Percentiles rank a stretch among this genome's conserved stretches.
Conservation (phyloP, 129 eudicot species). For the Tagetes patula region DNA sequence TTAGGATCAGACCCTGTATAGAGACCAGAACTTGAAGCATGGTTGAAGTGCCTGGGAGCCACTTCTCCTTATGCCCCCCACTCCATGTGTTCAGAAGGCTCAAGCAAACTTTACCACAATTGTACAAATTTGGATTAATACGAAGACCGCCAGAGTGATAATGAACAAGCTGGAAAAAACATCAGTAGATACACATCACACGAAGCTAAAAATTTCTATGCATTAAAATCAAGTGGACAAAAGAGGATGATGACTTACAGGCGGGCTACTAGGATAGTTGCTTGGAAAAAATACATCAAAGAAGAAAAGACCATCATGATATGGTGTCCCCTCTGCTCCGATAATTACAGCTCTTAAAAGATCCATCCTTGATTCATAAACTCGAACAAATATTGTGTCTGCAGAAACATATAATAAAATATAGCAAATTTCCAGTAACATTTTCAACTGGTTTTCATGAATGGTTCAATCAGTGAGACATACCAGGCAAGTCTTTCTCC, state of each 20-base stretch:
- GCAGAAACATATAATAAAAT: constrained; percentile 4
- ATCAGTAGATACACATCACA: neutral
- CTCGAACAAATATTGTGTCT: constrained; percentile 85
- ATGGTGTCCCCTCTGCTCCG: constrained; percentile 98
- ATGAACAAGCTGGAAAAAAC: constrained; percentile 52
- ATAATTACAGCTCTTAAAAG: constrained; percentile 87
- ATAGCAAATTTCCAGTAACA: neutral
- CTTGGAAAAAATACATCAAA: constrained; percentile 73
- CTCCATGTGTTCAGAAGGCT: constrained; percentile 75
- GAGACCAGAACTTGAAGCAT: constrained; percentile 83
- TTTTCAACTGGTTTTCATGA: neutral
- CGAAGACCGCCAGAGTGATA: constrained; percentile 81
- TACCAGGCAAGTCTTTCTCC: constrained; percentile 83
- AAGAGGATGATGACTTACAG: constrained; percentile 40
- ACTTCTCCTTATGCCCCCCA: constrained; percentile 56
- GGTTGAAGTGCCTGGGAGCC: constrained; percentile 64
- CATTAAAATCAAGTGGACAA: neutral
- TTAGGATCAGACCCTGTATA: constrained; percentile 74
- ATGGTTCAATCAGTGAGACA: constrained; percentile 5
- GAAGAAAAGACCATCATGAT: constrained; percentile 91
- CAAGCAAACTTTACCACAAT: constrained; percentile 67
- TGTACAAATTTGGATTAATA: constrained; percentile 68
- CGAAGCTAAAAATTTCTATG: neutral
- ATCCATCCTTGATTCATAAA: constrained; percentile 89
- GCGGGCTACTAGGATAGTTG: constrained; percentile 72